A percentile compares a stretch with the other conserved stretches of the same genome.
phyloP scores from a whole-genome alignment of 2,329 filamentous ascomycete species.

The Endothia cerciana region DNA sequence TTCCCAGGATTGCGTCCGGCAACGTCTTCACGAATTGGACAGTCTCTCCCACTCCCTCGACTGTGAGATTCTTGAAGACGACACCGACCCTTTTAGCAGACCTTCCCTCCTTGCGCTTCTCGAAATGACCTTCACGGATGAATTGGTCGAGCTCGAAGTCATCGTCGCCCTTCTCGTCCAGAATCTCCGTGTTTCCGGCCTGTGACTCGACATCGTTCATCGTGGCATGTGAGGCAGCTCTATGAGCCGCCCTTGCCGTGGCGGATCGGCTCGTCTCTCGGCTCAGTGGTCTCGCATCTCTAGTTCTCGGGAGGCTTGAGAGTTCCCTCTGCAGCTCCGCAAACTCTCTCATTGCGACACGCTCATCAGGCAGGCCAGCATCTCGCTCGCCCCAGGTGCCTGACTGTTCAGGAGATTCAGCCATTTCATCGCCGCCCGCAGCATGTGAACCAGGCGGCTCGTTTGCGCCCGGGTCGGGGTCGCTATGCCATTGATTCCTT shows the following conservation, averaged over 20 bases:
- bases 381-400: slow-evolving; percentile 29
- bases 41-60: slow-evolving; percentile 70
- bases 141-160: slow-evolving; percentile 73
- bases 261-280: slow-evolving; percentile 16
- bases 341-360: slow-evolving; percentile 17
- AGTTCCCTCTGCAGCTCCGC: slow-evolving; percentile 18
- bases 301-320: slow-evolving; percentile 15
- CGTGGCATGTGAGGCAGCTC: slow-evolving; percentile 11
- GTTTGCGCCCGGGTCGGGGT: neutral
- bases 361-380: slow-evolving; percentile 17
- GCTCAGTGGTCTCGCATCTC: neutral
- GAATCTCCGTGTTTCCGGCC: neutral
- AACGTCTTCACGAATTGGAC: slow-evolving; percentile 73
- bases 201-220: slow-evolving; percentile 17
- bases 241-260: neutral
- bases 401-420: neutral
- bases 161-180: slow-evolving; percentile 53
- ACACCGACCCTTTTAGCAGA: slow-evolving; percentile 80
- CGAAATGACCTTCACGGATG: slow-evolving; percentile 74
- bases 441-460: neutral
- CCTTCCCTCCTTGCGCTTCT: slow-evolving; percentile 68
- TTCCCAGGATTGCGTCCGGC: slow-evolving; percentile 74
- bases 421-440: neutral
- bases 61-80: slow-evolving; percentile 74
- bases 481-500: slow-evolving; percentile 25